Percentiles rank a stretch among this genome's conserved stretches.
phyloP scores from a whole-genome alignment of 140 eudicot genomes.

The Erigeron philadelphicus region DNA sequence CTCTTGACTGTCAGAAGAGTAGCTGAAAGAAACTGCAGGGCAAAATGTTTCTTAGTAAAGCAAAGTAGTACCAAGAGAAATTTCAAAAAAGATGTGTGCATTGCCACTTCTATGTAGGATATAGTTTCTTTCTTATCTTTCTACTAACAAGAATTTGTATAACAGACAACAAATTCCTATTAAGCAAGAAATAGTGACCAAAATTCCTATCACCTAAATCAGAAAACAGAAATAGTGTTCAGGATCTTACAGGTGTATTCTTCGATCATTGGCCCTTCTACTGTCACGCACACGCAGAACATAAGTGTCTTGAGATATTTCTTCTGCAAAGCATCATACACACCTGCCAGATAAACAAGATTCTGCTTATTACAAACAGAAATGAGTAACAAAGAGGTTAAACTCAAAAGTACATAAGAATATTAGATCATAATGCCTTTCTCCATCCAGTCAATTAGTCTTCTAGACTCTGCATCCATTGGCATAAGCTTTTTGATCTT shows the following conservation, averaged over 20 bases:
- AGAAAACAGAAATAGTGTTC: slow-evolving; percentile 12
- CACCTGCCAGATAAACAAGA: slow-evolving; percentile 50
- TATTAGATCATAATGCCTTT: slow-evolving; percentile 48
- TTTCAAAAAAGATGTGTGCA: slow-evolving; percentile 5
- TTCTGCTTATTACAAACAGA: background rate
- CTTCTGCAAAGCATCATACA: slow-evolving; percentile 94
- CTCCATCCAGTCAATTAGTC: slow-evolving; percentile 98
- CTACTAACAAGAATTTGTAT: slow-evolving; percentile 3
- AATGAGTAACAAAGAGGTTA: slow-evolving; percentile 1
- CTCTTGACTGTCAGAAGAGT: slow-evolving; percentile 79
- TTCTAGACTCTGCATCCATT: slow-evolving; percentile 91
- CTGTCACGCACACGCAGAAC: slow-evolving; percentile 82
- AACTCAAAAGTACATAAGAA: slow-evolving; percentile 1
- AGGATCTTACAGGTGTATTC: slow-evolving; percentile 78
- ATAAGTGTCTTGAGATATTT: slow-evolving; percentile 78
- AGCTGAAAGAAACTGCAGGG: slow-evolving; percentile 90
- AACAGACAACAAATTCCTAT: slow-evolving; percentile 5
- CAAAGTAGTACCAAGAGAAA: slow-evolving; percentile 17
- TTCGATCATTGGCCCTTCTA: slow-evolving; percentile 84
- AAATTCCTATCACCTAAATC: background rate
- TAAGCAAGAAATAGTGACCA: background rate
- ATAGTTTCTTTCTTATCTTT: background rate
- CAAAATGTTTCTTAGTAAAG: slow-evolving; percentile 25
- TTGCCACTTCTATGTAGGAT: background rate
- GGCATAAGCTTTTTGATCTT: slow-evolving; percentile 98